Evolutionary conservation across 371 early-diverging fungal genomes (phyloP).

Genomic region (Mucor lusitanicus): DNA sequence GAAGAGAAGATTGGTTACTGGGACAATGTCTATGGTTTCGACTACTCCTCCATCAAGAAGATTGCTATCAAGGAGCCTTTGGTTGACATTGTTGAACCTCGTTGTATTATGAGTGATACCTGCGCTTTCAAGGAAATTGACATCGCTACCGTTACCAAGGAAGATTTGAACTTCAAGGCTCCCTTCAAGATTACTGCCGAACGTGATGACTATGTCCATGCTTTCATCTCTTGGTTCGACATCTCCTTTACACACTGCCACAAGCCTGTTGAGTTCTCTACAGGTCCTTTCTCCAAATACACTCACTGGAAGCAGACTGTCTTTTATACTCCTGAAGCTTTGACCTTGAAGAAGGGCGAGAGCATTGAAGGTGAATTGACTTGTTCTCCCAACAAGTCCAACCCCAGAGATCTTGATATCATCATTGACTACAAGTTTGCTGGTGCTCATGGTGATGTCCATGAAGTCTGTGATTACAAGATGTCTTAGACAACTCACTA

Average conservation of each 20-base stretch:
- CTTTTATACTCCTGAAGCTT: constrained; percentile 80
- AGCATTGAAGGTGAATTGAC: constrained; percentile 77
- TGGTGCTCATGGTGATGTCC: constrained; percentile 61
- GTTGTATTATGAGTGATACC: constrained; percentile 74
- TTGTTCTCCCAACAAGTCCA: constrained; percentile 84
- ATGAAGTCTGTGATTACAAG: constrained; percentile 80
- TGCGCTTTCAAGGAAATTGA: constrained; percentile 83
- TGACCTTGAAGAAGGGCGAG: constrained; percentile 79
- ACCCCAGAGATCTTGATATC: constrained; percentile 96
- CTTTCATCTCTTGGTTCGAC: constrained; percentile 94
- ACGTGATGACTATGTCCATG: constrained; percentile 87
- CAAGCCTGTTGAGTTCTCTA: constrained; percentile 88
- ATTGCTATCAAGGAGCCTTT: constrained; percentile 88
- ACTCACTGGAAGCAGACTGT: constrained; percentile 99
- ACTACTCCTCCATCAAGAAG: constrained; percentile 89
- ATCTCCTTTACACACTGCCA: constrained; percentile 86
- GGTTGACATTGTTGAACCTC: constrained; percentile 88
- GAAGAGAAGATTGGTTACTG: constrained; percentile 93
- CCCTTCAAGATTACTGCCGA: constrained; percentile 78
- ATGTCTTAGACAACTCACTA: constrained; percentile 59
- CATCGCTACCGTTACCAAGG: constrained; percentile 78
- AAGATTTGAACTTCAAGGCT: constrained; percentile 79
- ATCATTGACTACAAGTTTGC: constrained; percentile 73
- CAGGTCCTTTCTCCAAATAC: constrained; percentile 84
- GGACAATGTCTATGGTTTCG: constrained; percentile 93